Percentiles rank a stretch among this genome's conserved stretches.
These are phyloP conservation scores for Neurospora crassa DNA, from an alignment of 2,329 filamentous ascomycete species.

Conservation along the genomic window DNA sequence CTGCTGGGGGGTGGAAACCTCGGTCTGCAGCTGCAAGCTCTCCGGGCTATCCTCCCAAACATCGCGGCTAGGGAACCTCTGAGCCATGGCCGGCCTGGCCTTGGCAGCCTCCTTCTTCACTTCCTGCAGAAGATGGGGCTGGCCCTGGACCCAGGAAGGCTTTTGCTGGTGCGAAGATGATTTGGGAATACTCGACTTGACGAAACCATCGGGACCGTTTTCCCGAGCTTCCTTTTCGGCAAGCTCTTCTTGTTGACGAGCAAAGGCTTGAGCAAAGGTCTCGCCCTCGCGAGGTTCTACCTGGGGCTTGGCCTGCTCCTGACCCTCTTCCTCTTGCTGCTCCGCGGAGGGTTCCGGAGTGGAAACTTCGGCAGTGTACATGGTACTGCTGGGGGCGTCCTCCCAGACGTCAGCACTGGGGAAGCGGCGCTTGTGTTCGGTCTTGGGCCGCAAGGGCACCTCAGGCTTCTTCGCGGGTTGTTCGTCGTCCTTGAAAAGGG, in stretches of 20 bases:
- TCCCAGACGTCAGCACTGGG: slow-evolving; percentile 97
- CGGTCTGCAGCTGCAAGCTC: slow-evolving; percentile 69
- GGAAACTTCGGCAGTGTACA: slow-evolving; percentile 71
- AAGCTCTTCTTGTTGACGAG: slow-evolving; percentile 55
- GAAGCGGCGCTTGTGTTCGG: slow-evolving; percentile 59
- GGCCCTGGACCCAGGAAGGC: slow-evolving; percentile 35
- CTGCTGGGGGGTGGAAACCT: slow-evolving; percentile 48
- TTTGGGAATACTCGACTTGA: slow-evolving; percentile 18
- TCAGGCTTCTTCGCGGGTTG: slow-evolving; percentile 29
- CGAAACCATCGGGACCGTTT: slow-evolving; percentile 35
- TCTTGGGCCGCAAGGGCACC: slow-evolving; percentile 31
- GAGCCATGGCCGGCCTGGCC: slow-evolving; percentile 45
- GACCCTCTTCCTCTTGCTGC: not conserved
- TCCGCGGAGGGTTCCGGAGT: slow-evolving; percentile 54
- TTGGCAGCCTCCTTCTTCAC: slow-evolving; percentile 17
- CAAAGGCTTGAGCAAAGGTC: slow-evolving; percentile 55
- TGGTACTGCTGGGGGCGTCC: slow-evolving; percentile 78
- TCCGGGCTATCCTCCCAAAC: slow-evolving; percentile 93
- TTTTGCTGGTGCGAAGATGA: slow-evolving; percentile 39
- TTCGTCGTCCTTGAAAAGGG: slow-evolving; percentile 77
- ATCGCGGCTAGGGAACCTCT: slow-evolving; percentile 82
- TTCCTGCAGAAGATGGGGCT: slow-evolving; percentile 41
- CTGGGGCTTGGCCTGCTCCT: slow-evolving; percentile 12
- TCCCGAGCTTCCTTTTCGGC: slow-evolving; percentile 44
- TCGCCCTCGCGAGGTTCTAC: slow-evolving; percentile 31